Evolutionary conservation across 2,329 filamentous ascomycete genomes (phyloP), one percentile per base, ranked within the genome.

Genomic region (Aspergillus novofumigatus): DNA sequence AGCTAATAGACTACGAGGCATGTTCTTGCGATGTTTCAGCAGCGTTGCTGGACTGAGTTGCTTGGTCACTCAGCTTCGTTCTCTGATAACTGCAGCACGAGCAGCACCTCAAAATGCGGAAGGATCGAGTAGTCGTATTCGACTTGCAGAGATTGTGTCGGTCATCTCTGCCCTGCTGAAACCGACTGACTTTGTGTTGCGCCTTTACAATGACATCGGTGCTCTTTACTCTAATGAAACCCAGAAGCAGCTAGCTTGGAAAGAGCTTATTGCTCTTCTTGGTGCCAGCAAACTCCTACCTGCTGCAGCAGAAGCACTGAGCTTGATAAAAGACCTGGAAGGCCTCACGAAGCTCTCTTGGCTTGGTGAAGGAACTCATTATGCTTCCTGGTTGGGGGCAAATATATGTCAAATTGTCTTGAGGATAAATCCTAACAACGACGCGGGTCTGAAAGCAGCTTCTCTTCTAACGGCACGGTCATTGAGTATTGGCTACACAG

Each of bases 31-130:
- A 58, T 90, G 86, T 67, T 76, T 99, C 4, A 81, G 81, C 56
- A 96, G 86, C 67, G 79, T 94, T 17, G 81, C 87, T 2, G 92
- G 92, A 0, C 72, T 96, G 32, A 93, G 91, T 59, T 88, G 90
- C n/a, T 69, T 92, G 28, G 71, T 92, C 9, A 81, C 86, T n/a
- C 85, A 88, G 53, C 75, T 96, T 29, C 86, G 84, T 58, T 79
- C 82, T 21, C 76, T 90, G 20, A 80, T 87, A 51, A 59, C 67
- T 54, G 57, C 62, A 10, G 59, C 61, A 38, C 63, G 62, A 20
- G 62, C 63, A 44, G 61, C 64, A 32, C 58, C 65, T 45, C 62
- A 69, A 29, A 57, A 69, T 53, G 64, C 66, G 17, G 67, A 74
- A 51, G 73, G 71, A 55, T 74, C 75, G 49, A 67, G 65, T 54